phyloP scores from a whole-genome alignment of 139 green algal species.

The Asterochloris erici region DNA sequence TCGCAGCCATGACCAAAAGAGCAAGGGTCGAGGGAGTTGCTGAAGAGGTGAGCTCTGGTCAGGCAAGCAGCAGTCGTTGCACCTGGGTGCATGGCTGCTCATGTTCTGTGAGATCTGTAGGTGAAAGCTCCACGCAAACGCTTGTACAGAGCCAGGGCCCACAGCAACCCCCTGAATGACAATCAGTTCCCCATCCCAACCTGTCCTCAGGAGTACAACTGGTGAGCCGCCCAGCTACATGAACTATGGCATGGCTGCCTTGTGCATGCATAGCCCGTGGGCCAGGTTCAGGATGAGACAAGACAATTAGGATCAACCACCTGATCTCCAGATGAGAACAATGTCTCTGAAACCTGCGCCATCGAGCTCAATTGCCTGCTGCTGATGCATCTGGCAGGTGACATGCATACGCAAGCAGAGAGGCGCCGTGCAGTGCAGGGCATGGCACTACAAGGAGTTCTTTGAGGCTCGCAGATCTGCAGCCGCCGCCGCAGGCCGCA shows the following conservation, averaged over 20 bases:
- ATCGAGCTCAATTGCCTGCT: background rate
- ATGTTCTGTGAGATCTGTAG: no score
- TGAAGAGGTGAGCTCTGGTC: no score
- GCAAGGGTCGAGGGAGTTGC: no score
- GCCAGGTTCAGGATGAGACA: background rate
- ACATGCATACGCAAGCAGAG: slow-evolving; percentile 5
- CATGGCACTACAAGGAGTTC: slow-evolving; percentile 48
- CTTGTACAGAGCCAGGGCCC: slow-evolving; percentile 87
- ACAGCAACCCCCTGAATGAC: slow-evolving; percentile 96
- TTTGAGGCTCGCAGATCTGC: slow-evolving; percentile 23
- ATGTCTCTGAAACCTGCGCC: background rate
- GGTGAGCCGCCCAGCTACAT: slow-evolving; percentile 34
- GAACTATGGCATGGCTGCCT: background rate
- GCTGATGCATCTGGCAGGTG: background rate
- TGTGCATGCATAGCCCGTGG: background rate
- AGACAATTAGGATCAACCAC: background rate
- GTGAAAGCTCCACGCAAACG: slow-evolving; percentile 64
- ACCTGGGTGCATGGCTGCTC: no score
- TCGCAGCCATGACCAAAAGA: no score
- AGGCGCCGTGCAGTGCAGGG: slow-evolving; percentile 24
- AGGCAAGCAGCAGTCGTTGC: no score
- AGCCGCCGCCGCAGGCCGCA: background rate
- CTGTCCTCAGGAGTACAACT: slow-evolving; percentile 59
- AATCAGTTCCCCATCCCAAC: slow-evolving; percentile 64
- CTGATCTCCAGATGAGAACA: slow-evolving; percentile 2